A percentile compares a stretch with the other conserved stretches of the same genome.
Conservation (phyloP, 2,329 filamentous ascomycete species). For the Colletotrichum sp. region DNA sequence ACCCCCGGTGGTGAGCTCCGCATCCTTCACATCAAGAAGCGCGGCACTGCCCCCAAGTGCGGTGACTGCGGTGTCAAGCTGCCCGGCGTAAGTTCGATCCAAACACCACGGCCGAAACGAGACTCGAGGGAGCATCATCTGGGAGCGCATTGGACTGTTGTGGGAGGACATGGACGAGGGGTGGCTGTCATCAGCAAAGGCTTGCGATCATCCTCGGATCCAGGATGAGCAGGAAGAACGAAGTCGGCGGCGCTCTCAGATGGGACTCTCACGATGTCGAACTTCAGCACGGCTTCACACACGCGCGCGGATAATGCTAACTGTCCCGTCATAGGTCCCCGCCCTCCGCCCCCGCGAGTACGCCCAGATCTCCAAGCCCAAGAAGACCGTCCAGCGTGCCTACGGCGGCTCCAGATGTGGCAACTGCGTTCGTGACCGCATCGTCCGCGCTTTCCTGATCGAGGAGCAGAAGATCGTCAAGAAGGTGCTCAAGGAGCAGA, state of each 20-base stretch:
- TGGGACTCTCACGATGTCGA: neutral
- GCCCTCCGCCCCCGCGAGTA: slow-evolving; percentile 99
- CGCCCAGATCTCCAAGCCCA: slow-evolving; percentile 93
- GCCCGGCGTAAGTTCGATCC: slow-evolving; percentile 81
- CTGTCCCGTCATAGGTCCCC: slow-evolving; percentile 68
- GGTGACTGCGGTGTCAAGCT: slow-evolving; percentile 99
- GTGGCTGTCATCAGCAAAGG: too few relatives aligned
- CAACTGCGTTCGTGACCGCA: slow-evolving; percentile 97
- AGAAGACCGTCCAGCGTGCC: slow-evolving; percentile 99
- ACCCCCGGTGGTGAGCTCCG: slow-evolving; percentile 95
- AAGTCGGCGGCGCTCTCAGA: neutral
- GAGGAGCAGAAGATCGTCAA: slow-evolving; percentile 99
- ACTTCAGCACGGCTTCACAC: neutral
- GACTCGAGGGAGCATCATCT: neutral
- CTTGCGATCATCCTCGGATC: neutral
- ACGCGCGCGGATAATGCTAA: neutral
- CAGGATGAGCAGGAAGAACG: neutral
- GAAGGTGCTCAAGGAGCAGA: slow-evolving; percentile 99
- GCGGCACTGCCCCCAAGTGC: slow-evolving; percentile 96
- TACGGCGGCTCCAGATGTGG: slow-evolving; percentile 99
- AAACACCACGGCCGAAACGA: neutral
- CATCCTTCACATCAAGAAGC: slow-evolving; percentile 99
- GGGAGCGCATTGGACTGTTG: neutral
- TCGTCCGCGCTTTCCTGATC: slow-evolving; percentile 98
- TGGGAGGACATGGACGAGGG: neutral